phyloP scores from a whole-genome alignment of 345 rosid species.

The Dipteronia sinensis region DNA sequence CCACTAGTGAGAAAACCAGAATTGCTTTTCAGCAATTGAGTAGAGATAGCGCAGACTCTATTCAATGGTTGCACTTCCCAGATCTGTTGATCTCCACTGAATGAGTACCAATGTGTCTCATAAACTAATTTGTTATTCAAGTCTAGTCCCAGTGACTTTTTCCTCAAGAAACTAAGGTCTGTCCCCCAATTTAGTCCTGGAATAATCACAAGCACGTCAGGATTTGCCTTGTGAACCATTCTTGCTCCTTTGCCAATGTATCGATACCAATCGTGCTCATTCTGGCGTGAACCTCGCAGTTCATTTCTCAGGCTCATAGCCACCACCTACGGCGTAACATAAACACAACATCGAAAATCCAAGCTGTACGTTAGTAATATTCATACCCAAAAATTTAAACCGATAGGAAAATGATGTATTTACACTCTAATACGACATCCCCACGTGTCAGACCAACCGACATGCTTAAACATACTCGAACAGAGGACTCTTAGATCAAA shows the following conservation, averaged over 20 bases:
- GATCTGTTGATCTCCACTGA: slow-evolving; percentile 17
- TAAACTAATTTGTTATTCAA: slow-evolving; percentile 37
- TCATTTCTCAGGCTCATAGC: slow-evolving; percentile 52
- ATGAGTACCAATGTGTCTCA: slow-evolving; percentile 47
- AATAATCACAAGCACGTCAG: slow-evolving; percentile 39
- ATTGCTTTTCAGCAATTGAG: background rate
- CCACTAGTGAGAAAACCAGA: slow-evolving; percentile 16
- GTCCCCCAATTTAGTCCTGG: slow-evolving; percentile 42
- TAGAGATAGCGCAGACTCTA: slow-evolving; percentile 27
- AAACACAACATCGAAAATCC: background rate
- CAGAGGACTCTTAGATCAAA: too few species aligned
- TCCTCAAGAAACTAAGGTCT: slow-evolving; percentile 33
- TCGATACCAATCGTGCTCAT: slow-evolving; percentile 42
- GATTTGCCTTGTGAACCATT: slow-evolving; percentile 43
- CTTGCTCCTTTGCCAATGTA: slow-evolving; percentile 32
- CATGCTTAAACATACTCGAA: too few species aligned
- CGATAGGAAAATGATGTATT: too few species aligned
- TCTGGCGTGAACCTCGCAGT: slow-evolving; percentile 46
- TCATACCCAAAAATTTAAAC: too few species aligned
- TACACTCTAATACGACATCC: too few species aligned
- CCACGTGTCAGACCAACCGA: too few species aligned
- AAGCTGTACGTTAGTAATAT: too few species aligned
- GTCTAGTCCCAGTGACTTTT: slow-evolving; percentile 20
- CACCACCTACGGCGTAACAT: slow-evolving; percentile 16
- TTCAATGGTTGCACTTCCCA: slow-evolving; percentile 41